Base-by-base conservation (phyloP, 2,329 filamentous ascomycete genomes). In the Blastomyces parvus region DNA sequence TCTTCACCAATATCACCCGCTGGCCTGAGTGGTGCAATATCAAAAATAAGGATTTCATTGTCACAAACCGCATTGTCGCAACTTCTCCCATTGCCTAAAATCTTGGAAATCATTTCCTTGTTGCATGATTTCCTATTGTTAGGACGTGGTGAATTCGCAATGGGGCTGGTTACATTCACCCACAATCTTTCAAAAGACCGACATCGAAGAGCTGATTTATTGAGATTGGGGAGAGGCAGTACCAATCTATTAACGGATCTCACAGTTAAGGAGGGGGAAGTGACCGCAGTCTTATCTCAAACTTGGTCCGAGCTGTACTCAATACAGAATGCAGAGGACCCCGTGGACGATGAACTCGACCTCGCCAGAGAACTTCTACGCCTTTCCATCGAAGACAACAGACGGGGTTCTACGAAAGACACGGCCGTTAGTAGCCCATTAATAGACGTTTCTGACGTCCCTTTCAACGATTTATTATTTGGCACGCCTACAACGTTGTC, bases 121-220 rank as follows among this genome's bases (percentile, higher is more conserved):
- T 81, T 97, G 0, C 84, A 92, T 58, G 87, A 94, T 63, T 97
- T 96, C 76, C 90, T 97, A 68, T 82, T 99, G 2, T 82, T 99
- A 0, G 88, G 89, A 0, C 84, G 90, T 42, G 93, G 93, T 61
- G 94, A 97, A 73, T 99, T 99, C 73, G 91, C 92, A 25, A 86
- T 94, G 76, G 88, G 89, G 0, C 77, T 99, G 33, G 90, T 95
- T 0, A 84, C 88, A 44, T 90, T 97, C 76, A 91, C 93, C 0
- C 91, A 97, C 68, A 85, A 88, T 62, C 88, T 86, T 68, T 83
- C 94, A 30, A 83, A 85, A n/a, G 86, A 84, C 67, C 86, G 90
- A 59, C 90, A 89, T 82, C 85, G 82, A 68, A 80, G 86, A 66
- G 80, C 85, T 13, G 83, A 71, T 64, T 53, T 69, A 62, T 64